phyloP scores from a whole-genome alignment of 2,329 filamentous ascomycete species.

The Ceratocystis huliohia region DNA sequence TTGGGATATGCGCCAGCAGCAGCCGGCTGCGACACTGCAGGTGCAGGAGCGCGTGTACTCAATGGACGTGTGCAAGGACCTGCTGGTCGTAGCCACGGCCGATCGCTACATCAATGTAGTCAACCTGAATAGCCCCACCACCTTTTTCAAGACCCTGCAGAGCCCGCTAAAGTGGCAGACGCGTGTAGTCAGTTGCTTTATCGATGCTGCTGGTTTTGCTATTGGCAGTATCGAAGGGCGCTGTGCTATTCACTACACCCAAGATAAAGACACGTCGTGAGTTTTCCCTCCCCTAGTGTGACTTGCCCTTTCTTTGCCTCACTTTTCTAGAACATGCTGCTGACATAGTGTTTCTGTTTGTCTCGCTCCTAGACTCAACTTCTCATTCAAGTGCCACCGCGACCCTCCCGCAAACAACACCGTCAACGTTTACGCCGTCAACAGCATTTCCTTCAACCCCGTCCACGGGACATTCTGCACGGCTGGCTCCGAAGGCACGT shows the following conservation, averaged over 20 bases:
- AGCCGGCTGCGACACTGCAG: conserved; percentile 51
- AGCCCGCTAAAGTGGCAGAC: conserved; percentile 98
- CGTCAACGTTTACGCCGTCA: conserved; percentile 87
- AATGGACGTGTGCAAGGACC: conserved; percentile 78
- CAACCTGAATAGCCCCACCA: conserved; percentile 74
- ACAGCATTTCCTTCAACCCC: conserved; percentile 96
- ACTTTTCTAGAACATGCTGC: too few species aligned
- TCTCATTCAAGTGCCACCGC: conserved; percentile 98
- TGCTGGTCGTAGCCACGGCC: conserved; percentile 84
- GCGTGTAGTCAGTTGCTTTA: conserved; percentile 85
- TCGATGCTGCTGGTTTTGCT: conserved; percentile 80
- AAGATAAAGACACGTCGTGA: conserved; percentile 77
- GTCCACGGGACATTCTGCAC: conserved; percentile 97
- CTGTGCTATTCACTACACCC: conserved; percentile 95
- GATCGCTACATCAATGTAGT: conserved; percentile 94
- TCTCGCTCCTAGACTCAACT: conserved; percentile 54
- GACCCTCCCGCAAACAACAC: conserved; percentile 62
- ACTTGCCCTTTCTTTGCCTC: background rate
- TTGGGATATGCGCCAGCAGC: conserved; percentile 62
- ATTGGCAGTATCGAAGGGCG: conserved; percentile 94
- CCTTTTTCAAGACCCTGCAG: conserved; percentile 92
- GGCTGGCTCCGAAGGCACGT: conserved; percentile 86
- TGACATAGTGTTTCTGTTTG: background rate
- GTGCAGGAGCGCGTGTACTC: conserved; percentile 75
- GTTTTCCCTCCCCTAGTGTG: conserved; percentile 22